Evolutionary conservation across 306 rosid species (phyloP).

Genomic region (Vachellia pachyceras): DNA sequence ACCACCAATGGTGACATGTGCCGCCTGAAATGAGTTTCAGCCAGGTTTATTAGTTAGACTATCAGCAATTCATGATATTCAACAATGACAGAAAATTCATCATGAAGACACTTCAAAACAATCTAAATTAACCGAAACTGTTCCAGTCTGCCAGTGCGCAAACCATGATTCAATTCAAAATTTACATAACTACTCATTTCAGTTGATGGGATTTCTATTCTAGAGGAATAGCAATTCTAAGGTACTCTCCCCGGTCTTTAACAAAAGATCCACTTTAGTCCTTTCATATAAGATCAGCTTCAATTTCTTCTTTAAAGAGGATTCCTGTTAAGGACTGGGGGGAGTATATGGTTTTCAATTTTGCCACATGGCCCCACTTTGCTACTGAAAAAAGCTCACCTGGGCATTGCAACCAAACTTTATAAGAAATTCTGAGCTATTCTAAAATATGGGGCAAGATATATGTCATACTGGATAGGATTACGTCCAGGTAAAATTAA

Average conservation of each 20-base stretch:
- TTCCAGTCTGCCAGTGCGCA: constrained; percentile 23
- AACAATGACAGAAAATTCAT: not conserved
- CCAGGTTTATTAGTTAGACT: constrained; percentile 14
- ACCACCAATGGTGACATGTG: constrained; percentile 75
- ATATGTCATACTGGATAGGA: not conserved
- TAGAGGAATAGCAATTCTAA: not conserved
- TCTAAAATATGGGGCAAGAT: not conserved
- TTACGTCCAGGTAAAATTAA: not conserved
- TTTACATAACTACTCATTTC: not conserved
- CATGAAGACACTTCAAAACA: constrained; percentile 16
- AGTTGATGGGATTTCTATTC: not conserved
- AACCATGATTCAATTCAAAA: not conserved
- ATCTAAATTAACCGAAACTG: constrained; percentile 14
- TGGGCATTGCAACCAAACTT: not conserved
- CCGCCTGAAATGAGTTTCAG: constrained; percentile 64
- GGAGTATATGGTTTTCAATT: not conserved
- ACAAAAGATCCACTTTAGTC: no score
- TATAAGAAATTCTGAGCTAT: not conserved
- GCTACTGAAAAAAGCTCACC: not conserved
- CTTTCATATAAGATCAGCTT: no score
- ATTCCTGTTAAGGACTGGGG: no score
- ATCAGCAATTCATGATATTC: constrained; percentile 6
- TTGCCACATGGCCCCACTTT: not conserved
- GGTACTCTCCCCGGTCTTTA: not conserved
- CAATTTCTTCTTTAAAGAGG: no score